Percentiles rank a stretch among this genome's conserved stretches.
Evolutionary conservation across 2,329 filamentous ascomycete genomes (phyloP).

Genomic region (Colletotrichum sojae): DNA sequence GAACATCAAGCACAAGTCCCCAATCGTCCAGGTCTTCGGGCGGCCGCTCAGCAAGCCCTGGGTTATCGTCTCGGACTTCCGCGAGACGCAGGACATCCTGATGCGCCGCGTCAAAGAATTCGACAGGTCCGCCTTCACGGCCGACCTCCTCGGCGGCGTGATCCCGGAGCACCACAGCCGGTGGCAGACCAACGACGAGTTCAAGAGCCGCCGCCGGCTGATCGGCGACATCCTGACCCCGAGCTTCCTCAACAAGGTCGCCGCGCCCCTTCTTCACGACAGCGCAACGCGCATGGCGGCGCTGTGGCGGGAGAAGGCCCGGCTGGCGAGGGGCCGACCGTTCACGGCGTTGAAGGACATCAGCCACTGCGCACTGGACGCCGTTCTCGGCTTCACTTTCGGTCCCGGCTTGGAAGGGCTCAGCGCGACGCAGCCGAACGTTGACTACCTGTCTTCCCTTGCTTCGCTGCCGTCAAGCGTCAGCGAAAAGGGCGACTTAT

Average conservation of each 20-base stretch:
- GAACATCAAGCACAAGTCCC: slow-evolving; percentile 45
- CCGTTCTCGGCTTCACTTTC: slow-evolving; percentile 50
- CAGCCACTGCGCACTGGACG: slow-evolving; percentile 49
- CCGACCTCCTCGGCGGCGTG: slow-evolving; percentile 41
- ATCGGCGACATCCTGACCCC: slow-evolving; percentile 54
- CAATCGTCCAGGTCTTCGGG: slow-evolving; percentile 53
- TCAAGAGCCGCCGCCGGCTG: slow-evolving; percentile 51
- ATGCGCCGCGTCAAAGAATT: slow-evolving; percentile 51
- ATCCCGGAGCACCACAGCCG: slow-evolving; percentile 50
- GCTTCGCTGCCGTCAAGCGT: not conserved
- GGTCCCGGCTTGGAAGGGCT: slow-evolving; percentile 39
- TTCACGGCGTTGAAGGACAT: slow-evolving; percentile 50
- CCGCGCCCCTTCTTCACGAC: slow-evolving; percentile 44
- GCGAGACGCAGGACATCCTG: slow-evolving; percentile 51
- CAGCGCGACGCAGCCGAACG: slow-evolving; percentile 27
- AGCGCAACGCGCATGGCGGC: slow-evolving; percentile 48
- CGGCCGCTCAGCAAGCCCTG: slow-evolving; percentile 49
- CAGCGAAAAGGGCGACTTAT: no score
- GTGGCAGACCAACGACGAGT: slow-evolving; percentile 49
- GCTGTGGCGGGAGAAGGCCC: slow-evolving; percentile 53
- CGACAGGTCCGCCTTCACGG: slow-evolving; percentile 46
- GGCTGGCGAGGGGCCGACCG: slow-evolving; percentile 48
- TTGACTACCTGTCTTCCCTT: slow-evolving; percentile 18
- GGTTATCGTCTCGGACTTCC: slow-evolving; percentile 51
- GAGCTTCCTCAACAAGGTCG: slow-evolving; percentile 48